Base-by-base conservation (phyloP, 2,329 filamentous ascomycete species). In the Verticillium nubilum region DNA sequence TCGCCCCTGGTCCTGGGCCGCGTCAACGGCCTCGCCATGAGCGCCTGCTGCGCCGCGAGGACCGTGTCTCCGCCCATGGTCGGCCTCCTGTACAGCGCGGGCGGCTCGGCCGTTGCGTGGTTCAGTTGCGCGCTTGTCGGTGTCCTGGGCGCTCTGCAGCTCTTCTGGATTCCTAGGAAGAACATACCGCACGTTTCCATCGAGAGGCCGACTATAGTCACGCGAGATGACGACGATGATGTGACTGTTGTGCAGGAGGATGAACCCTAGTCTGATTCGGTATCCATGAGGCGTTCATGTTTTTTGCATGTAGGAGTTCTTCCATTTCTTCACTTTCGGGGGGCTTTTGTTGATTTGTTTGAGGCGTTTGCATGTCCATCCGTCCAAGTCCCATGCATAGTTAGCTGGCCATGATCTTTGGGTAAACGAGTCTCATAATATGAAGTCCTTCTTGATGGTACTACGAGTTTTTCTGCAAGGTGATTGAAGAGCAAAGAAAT, bases 21-120 rank as follows among this genome's bases (percentile, higher is more conserved):
- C 65, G 88, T 91, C 70, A 91, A 91, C 63, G 88, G 88, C 0
- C 74, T 91, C 9, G 87, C 88, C 54, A 89, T 89, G 61, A 88
- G 85, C 2, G 87, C 85, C 1, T 88, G 87, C n/a, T 89, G 88
- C 23, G 83, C 86, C 4, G 87, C 86, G 60, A 80, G 88, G n/a
- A 90, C 86, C 0, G 69, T 91, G 42, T 86, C 87, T 1, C 88
- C 87, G 25, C 88, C 88, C 0, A 72, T 91, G 28, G 86, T 86
- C 2, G 88, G 88, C 2, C 79, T 86, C 31, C 76, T 91, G 4
- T 91, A 91, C 66, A 84, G 85, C 17, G 67, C 84, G 3, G 86
- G 86, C 4, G 81, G 75, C 6, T 77, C 74, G 5, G 74, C 72
- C 0, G 70, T 73, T 1, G 76, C 76, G 3, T 78, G 75, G 74